Conservation (phyloP, 179 eudicot genomes). For the Sideroxylon spinosum region DNA sequence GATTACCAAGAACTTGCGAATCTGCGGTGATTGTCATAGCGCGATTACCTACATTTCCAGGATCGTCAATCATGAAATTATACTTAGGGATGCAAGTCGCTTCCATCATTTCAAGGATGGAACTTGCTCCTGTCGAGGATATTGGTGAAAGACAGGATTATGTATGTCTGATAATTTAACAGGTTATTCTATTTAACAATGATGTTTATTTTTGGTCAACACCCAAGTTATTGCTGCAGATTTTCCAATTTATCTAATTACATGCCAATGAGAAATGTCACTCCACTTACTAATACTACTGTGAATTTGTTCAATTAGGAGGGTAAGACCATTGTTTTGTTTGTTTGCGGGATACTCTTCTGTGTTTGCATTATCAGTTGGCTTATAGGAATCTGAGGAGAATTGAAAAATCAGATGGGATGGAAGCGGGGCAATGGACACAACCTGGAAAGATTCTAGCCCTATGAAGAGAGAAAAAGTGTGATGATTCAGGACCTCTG, state of each 20-base stretch:
- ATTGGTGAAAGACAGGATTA: conserved; percentile 42
- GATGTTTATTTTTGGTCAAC: background rate
- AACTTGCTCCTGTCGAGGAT: conserved; percentile 68
- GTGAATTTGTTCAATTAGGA: background rate
- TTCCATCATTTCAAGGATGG: conserved; percentile 78
- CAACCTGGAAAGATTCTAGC: background rate
- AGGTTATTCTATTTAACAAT: background rate
- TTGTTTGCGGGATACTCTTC: background rate
- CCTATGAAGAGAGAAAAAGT: background rate
- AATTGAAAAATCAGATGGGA: background rate
- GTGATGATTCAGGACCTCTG: background rate
- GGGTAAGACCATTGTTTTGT: background rate
- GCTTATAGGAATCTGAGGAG: background rate
- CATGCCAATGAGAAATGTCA: background rate
- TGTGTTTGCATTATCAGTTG: background rate
- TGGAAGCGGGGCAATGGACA: background rate
- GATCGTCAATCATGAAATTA: conserved; percentile 54
- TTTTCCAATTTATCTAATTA: background rate
- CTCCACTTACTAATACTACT: background rate
- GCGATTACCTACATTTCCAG: conserved; percentile 54
- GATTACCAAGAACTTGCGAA: conserved; percentile 69
- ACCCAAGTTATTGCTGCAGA: background rate
- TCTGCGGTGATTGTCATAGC: conserved; percentile 74
- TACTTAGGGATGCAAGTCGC: conserved; percentile 74
- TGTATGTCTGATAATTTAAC: background rate